Evolutionary conservation across 352 stramenopile genomes (phyloP).

Genomic region (Blastocystis sp.): DNA sequence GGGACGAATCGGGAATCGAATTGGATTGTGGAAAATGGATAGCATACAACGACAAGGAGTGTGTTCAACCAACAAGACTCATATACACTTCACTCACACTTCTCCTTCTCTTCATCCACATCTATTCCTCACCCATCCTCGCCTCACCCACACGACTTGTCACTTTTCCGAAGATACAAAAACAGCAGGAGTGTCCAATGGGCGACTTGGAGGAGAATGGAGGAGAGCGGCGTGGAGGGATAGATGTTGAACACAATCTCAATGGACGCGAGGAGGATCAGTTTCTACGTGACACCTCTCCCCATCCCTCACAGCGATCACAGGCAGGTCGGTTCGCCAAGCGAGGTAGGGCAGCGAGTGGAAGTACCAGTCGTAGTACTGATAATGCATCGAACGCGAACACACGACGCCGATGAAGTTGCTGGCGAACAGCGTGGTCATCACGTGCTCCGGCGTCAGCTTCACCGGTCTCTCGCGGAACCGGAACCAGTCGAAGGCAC

Average conservation of each 20-base stretch:
- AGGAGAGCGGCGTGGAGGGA: conserved; percentile 78
- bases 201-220: conserved; percentile 77
- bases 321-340: conserved; percentile 74
- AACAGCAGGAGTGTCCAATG: conserved; percentile 71
- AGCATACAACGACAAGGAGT: background rate
- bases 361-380: conserved; percentile 87
- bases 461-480: background rate
- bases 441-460: conserved; percentile 62
- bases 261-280: conserved; percentile 65
- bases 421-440: conserved; percentile 73
- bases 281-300: conserved; percentile 11
- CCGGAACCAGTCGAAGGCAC: conserved; percentile 39
- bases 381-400: conserved; percentile 89
- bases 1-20: background rate
- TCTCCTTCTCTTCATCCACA: conserved; percentile 18
- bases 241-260: conserved; percentile 88
- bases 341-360: conserved; percentile 82
- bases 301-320: conserved; percentile 59
- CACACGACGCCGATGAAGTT: conserved; percentile 94
- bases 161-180: conserved; percentile 39
- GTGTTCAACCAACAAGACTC: background rate
- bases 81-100: background rate
- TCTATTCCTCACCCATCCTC: background rate
- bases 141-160: background rate
- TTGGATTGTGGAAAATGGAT: background rate